Percentiles rank a stretch among this genome's conserved stretches.
phyloP scores from a whole-genome alignment of 768 basidiomycete genomes.

The Suillus subalutaceus region DNA sequence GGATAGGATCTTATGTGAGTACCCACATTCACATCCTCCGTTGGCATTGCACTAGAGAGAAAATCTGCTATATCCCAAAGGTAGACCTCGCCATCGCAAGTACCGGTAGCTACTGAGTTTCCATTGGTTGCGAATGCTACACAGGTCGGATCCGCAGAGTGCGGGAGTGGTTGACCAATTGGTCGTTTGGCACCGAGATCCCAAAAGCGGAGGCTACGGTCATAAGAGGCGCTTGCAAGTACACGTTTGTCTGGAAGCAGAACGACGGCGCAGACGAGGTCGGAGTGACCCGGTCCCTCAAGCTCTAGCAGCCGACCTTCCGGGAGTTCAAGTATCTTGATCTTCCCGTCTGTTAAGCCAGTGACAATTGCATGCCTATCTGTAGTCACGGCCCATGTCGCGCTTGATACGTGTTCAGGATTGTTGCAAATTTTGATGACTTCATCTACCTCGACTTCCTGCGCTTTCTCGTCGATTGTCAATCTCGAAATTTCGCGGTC shows the following conservation, averaged over 20 bases:
- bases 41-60: background rate
- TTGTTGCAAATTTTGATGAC: background rate
- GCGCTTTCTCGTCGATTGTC: background rate
- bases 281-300: background rate
- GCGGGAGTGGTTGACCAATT: constrained; percentile 14
- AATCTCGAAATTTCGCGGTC: background rate
- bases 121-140: background rate
- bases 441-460: background rate
- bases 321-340: background rate
- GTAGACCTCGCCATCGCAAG: background rate
- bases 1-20: background rate
- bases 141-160: background rate
- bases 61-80: background rate
- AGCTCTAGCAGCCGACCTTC: background rate
- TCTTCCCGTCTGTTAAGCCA: background rate
- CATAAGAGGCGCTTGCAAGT: constrained; percentile 19
- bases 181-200: constrained; percentile 7
- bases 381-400: background rate
- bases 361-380: background rate
- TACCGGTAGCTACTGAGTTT: background rate
- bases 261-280: background rate
- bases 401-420: background rate
- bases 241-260: constrained; percentile 13
- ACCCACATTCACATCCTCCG: background rate
- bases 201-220: constrained; percentile 15